Evolutionary conservation across 2,329 filamentous ascomycete species (phyloP).

Genomic region (Botryotinia globosa): DNA sequence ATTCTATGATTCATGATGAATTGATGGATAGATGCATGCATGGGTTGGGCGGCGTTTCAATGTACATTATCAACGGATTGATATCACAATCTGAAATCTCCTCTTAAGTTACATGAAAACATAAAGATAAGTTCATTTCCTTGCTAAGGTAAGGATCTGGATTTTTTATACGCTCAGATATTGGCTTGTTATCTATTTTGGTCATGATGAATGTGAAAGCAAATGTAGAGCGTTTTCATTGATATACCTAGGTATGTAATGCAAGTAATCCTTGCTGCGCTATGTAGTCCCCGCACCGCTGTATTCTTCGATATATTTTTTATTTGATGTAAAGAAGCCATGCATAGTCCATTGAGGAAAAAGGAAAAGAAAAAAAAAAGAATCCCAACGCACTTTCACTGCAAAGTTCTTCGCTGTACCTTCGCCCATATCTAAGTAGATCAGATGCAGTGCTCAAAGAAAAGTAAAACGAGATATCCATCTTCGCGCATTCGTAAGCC

Average conservation of each 20-base stretch:
- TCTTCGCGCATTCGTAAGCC: not conserved
- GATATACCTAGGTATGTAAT: not conserved
- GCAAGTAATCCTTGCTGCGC: not conserved
- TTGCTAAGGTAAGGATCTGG: not conserved
- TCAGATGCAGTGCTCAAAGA: not conserved
- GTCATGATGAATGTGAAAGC: not conserved
- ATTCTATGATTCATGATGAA: constrained; percentile 6
- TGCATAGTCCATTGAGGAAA: not conserved
- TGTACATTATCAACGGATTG: constrained; percentile 13
- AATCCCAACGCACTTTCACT: not conserved
- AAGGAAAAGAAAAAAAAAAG: not conserved
- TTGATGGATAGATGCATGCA: constrained; percentile 2
- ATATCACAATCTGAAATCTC: constrained; percentile 15
- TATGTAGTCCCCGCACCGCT: not conserved
- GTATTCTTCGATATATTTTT: not conserved
- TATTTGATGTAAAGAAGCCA: not conserved
- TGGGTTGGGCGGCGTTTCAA: constrained; percentile 1
- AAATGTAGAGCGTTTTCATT: not conserved
- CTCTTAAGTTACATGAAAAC: not conserved
- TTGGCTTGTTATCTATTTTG: not conserved
- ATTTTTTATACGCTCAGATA: not conserved
- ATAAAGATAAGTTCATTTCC: not conserved
- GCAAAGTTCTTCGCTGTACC: not conserved
- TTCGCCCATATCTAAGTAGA: not conserved
- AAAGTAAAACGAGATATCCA: too few species aligned